These are phyloP conservation scores for Cercospora beticola DNA, from an alignment of 2,329 filamentous ascomycete species.

Conservation along the genomic window DNA sequence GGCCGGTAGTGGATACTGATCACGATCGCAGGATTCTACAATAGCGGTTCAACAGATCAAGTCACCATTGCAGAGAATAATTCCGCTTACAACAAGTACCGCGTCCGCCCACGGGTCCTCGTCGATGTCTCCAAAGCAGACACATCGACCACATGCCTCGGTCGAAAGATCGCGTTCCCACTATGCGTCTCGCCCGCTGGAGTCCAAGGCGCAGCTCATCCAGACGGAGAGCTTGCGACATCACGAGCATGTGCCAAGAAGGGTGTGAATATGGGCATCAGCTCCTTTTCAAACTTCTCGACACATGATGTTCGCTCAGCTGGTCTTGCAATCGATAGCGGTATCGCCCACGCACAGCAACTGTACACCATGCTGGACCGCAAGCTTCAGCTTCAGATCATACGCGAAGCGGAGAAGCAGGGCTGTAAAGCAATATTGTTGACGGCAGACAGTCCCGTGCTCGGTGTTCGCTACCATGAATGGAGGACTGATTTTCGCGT, in stretches of 20 bases:
- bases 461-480: conserved; percentile 56
- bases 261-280: conserved; percentile 51
- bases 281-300: conserved; percentile 47
- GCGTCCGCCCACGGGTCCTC: conserved; percentile 40
- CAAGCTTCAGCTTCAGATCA: conserved; percentile 46
- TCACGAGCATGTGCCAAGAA: conserved; percentile 48
- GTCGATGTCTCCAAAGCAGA: conserved; percentile 40
- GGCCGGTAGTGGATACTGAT: background rate
- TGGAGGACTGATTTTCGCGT: conserved; percentile 52
- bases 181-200: conserved; percentile 55
- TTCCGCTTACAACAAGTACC: conserved; percentile 49
- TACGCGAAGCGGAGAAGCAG: conserved; percentile 32
- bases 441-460: conserved; percentile 55
- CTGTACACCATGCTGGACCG: conserved; percentile 55
- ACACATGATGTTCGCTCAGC: conserved; percentile 49
- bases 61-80: conserved; percentile 56
- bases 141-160: conserved; percentile 48
- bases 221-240: conserved; percentile 52
- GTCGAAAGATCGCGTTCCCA: conserved; percentile 47
- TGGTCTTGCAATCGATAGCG: conserved; percentile 35
- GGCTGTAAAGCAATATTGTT: conserved; percentile 58
- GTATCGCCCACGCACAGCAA: conserved; percentile 55
- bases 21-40: conserved; percentile 54
- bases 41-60: conserved; percentile 57
- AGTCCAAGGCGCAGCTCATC: conserved; percentile 52